A percentile compares a stretch with the other conserved stretches of the same genome.
phyloP scores from a whole-genome alignment of 768 basidiomycete species.

The Podaxis sp. region DNA sequence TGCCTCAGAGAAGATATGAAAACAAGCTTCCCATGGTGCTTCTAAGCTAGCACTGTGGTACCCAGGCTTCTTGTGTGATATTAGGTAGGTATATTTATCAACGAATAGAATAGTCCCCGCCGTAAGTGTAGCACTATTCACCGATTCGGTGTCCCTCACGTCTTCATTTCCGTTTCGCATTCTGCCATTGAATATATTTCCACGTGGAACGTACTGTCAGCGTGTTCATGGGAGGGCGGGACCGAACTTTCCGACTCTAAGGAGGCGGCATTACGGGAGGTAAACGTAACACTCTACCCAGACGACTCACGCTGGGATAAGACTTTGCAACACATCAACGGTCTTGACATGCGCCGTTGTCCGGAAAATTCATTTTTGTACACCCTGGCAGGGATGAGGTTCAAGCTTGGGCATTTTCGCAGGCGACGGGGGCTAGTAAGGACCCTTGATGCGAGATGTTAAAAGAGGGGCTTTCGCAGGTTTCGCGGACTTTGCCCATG shows the following conservation, averaged over 20 bases:
- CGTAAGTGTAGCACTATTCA: neutral
- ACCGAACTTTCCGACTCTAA: neutral
- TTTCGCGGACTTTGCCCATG: neutral
- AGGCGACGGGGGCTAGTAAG: neutral
- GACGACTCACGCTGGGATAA: neutral
- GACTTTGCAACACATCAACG: neutral
- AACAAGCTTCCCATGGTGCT: slow-evolving; percentile 1
- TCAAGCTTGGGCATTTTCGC: neutral
- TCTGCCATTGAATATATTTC: slow-evolving; percentile 2
- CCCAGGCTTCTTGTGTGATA: neutral
- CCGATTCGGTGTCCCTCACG: slow-evolving; percentile 5
- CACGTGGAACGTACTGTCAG: neutral
- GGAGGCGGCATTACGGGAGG: neutral
- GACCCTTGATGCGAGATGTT: slow-evolving; percentile 6
- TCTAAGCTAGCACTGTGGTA: neutral
- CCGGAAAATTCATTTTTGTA: neutral
- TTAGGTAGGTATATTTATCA: neutral
- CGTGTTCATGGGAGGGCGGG: neutral
- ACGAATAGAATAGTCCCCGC: neutral
- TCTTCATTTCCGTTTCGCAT: slow-evolving; percentile 12
- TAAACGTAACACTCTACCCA: neutral
- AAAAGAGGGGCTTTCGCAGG: slow-evolving; percentile 1
- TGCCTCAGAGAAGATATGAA: neutral
- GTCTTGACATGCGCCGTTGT: slow-evolving; percentile 6
- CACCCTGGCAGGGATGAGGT: neutral